Percentiles rank a stretch among this genome's conserved stretches.
These are phyloP conservation scores for Cucurbita maxima DNA, from an alignment of 306 rosid species.

Conservation along the genomic window DNA sequence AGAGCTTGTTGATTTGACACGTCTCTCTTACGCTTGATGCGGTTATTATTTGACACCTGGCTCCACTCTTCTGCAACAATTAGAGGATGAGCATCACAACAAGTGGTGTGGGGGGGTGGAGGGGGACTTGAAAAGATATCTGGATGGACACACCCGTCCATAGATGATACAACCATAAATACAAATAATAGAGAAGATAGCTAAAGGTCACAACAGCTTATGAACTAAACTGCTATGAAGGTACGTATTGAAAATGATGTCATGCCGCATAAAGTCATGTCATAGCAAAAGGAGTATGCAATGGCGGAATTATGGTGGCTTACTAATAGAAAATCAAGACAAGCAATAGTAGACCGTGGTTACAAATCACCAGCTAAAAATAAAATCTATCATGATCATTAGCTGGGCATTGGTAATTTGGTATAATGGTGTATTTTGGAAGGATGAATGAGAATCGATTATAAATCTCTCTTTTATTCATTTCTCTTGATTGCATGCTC, in stretches of 20 bases:
- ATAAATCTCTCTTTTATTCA: not conserved
- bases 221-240: not conserved
- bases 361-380: not conserved
- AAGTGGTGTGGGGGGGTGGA: too few relatives aligned
- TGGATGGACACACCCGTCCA: not conserved
- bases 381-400: not conserved
- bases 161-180: not conserved
- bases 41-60: constrained; percentile 20
- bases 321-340: not conserved
- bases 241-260: not conserved
- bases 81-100: constrained; percentile 1
- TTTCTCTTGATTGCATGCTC: not conserved
- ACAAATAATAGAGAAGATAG: not conserved
- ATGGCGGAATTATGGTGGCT: not conserved
- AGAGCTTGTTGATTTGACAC: constrained; percentile 23
- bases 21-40: constrained; percentile 44
- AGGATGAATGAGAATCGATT: not conserved
- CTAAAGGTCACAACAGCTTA: not conserved
- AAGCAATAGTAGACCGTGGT: not conserved
- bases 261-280: not conserved
- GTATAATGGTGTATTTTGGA: not conserved
- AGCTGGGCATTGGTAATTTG: not conserved
- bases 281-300: not conserved
- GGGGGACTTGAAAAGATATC: not conserved
- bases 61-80: constrained; percentile 36